phyloP scores from a whole-genome alignment of 2,329 filamentous ascomycete species.

The Magnaporthales sp. region DNA sequence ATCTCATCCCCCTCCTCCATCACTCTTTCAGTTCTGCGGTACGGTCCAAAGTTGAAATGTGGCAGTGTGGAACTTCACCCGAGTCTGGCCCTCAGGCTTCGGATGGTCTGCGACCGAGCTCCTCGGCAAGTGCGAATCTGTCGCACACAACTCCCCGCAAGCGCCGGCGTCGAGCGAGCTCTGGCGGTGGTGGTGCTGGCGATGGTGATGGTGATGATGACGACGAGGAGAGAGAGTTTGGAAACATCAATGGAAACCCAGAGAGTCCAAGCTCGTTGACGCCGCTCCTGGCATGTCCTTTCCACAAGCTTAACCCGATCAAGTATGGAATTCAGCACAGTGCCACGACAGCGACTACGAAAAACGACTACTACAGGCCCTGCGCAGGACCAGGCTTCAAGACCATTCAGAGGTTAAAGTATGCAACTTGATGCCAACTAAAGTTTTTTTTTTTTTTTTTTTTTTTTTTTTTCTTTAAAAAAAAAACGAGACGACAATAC shows the following conservation, averaged over 20 bases:
- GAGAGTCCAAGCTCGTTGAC: slow-evolving; percentile 1
- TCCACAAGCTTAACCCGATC: slow-evolving; percentile 17
- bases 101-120: neutral
- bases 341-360: slow-evolving; percentile 8
- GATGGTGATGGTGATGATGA: slow-evolving; percentile 10
- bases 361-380: slow-evolving; percentile 15
- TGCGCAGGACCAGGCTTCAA: slow-evolving; percentile 20
- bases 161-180: slow-evolving; percentile 11
- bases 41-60: slow-evolving; percentile 15
- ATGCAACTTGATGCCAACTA: slow-evolving; percentile 1
- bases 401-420: slow-evolving; percentile 19
- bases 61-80: slow-evolving; percentile 11
- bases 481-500: neutral
- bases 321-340: slow-evolving; percentile 17
- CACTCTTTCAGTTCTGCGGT: slow-evolving; percentile 11
- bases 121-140: slow-evolving; percentile 5
- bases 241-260: slow-evolving; percentile 2
- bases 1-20: slow-evolving; percentile 16
- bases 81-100: neutral
- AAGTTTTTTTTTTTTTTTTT: neutral
- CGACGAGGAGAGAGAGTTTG: slow-evolving; percentile 8
- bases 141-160: slow-evolving; percentile 10
- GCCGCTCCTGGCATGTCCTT: slow-evolving; percentile 16
- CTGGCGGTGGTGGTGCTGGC: slow-evolving; percentile 7
- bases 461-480: neutral